Evolutionary conservation across 2,329 filamentous ascomycete genomes (phyloP), one percentile per base, ranked within the genome.

Genomic region (Ceratocystis eucalypticola): DNA sequence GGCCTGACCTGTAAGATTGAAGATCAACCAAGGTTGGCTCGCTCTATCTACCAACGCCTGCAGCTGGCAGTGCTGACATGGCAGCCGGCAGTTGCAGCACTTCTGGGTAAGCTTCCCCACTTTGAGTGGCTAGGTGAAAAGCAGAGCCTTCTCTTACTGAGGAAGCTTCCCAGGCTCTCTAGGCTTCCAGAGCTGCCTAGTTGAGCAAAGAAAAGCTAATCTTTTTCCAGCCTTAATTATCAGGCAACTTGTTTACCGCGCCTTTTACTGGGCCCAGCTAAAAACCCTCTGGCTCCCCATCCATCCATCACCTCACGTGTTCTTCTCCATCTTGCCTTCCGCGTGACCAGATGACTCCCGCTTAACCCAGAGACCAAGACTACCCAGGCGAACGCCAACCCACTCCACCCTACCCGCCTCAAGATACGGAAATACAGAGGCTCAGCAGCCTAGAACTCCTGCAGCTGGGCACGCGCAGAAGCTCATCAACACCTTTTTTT

Each of bases 261-360:
- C 28, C 33, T 37, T 30, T 30, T 25, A 66, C 59, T 59, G 25
- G 55, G 46, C 50, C 63, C 17, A 57, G 65, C 44, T 50, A 65
- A 46, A 68, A 68, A 66, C 57, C 64, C 59, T 66, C 33, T 44
- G 59, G 59, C 48, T 53, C 22, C 28, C 44, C 62, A 41, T 28
- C 48, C 73, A 74, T 73, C 72, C 73, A 74, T 71, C 68, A 53
- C 73, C 75, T 74, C 75, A 76, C 75, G 75, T 76, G 75, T 74
- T 76, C 72, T 72, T 71, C 71, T 71, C 72, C 71, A 72, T 74
- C 71, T 70, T 25, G 25, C 70, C 71, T 70, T 71, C 75, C 75
- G 74, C 75, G 75, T 77, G 75, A 77, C 74, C 74, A 61, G 64
- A 64, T 55, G 62, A 59, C 46, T 46, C 57, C 44, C 44, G 46